Percentiles rank a stretch among this genome's conserved stretches.
phyloP scores from a whole-genome alignment of 1,284 basidiomycete genomes.

The Mycosarcoma maydis region DNA sequence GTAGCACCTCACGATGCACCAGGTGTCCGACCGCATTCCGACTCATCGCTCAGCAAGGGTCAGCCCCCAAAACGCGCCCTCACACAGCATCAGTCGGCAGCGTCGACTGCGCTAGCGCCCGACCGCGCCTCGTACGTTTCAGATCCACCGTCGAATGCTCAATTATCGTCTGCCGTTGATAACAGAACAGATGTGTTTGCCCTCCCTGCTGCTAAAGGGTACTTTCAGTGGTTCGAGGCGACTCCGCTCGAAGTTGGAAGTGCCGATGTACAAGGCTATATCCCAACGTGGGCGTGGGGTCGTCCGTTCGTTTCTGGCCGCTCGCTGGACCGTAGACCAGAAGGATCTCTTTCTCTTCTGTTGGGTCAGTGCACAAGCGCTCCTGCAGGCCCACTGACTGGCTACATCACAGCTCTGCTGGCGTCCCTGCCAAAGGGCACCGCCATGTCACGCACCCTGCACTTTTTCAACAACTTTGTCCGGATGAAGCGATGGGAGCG shows the following conservation, averaged over 20 bases:
- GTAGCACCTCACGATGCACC: constrained; percentile 33
- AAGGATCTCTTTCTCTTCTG: constrained; percentile 59
- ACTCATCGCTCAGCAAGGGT: constrained; percentile 46
- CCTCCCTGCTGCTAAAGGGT: constrained; percentile 17
- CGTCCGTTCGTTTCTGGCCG: constrained; percentile 58
- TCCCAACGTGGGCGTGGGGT: constrained; percentile 67
- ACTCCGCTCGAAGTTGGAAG: constrained; percentile 65
- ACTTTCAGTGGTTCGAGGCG: constrained; percentile 67
- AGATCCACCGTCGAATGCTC: background rate
- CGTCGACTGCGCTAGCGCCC: constrained; percentile 20
- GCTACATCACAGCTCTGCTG: constrained; percentile 61
- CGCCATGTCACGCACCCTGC: constrained; percentile 48
- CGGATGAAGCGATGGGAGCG: constrained; percentile 60
- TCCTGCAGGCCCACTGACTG: constrained; percentile 64
- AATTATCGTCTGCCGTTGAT: background rate
- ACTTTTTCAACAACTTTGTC: constrained; percentile 59
- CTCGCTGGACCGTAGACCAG: constrained; percentile 51
- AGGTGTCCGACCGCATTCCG: constrained; percentile 34
- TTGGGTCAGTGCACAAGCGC: constrained; percentile 66
- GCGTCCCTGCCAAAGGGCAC: constrained; percentile 61
- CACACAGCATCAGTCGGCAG: constrained; percentile 37
- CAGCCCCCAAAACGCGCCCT: constrained; percentile 43
- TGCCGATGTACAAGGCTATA: constrained; percentile 64
- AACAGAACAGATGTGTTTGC: constrained; percentile 15
- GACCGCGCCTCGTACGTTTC: background rate